Conservation (phyloP, 805 yeast genomes). For the Monosporozyma aquatica region DNA sequence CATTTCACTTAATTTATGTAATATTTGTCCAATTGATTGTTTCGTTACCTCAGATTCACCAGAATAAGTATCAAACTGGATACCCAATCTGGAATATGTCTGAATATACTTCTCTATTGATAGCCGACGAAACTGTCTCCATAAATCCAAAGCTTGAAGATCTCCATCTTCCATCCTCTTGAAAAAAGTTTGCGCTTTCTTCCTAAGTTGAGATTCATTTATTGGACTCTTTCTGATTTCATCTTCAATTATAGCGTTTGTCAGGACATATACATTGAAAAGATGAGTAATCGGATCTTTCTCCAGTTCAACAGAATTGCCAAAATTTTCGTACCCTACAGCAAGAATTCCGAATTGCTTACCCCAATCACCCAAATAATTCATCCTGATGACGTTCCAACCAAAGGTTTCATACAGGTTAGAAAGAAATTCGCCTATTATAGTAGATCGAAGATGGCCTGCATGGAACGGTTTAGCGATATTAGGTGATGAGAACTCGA, state of each 20-base stretch:
- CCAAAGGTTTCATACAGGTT: conserved; percentile 86
- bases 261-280: conserved; percentile 84
- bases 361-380: conserved; percentile 99
- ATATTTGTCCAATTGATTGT: conserved; percentile 58
- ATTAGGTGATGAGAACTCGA: conserved; percentile 96
- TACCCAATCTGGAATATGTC: conserved; percentile 89
- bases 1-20: conserved; percentile 52
- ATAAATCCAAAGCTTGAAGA: conserved; percentile 59
- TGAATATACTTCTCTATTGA: conserved; percentile 78
- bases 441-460: conserved; percentile 95
- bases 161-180: conserved; percentile 92
- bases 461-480: conserved; percentile 99
- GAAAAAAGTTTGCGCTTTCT: conserved; percentile 80
- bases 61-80: conserved; percentile 76
- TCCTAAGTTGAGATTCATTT: conserved; percentile 47
- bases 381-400: conserved; percentile 85
- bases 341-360: conserved; percentile 96
- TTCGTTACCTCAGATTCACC: conserved; percentile 93
- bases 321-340: conserved; percentile 82
- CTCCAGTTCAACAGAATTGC: conserved; percentile 61
- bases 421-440: conserved; percentile 91
- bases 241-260: conserved; percentile 64
- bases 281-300: conserved; percentile 87
- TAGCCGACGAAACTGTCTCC: conserved; percentile 85
- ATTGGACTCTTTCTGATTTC: conserved; percentile 18